Conservation (phyloP, 129 eudicot species). For the Sambucus nigra region DNA sequence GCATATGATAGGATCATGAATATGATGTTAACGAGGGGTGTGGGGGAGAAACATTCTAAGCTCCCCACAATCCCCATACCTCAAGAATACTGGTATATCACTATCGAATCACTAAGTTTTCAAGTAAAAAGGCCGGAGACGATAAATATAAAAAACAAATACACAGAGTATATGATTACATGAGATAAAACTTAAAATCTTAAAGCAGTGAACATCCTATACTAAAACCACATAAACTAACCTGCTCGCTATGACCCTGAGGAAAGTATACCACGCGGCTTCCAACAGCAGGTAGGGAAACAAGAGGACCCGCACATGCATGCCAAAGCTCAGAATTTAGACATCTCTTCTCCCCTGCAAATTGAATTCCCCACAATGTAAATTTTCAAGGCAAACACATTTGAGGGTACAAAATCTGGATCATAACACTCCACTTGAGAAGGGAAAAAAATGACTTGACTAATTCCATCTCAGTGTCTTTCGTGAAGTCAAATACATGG, state of each 20-base stretch:
- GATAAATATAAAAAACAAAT: no score
- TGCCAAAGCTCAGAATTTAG: slow-evolving; percentile 98
- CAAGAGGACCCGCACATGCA: slow-evolving; percentile 98
- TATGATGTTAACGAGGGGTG: no score
- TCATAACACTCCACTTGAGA: no score
- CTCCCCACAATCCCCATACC: no score
- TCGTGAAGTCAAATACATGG: no score
- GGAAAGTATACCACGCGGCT: slow-evolving; percentile 93
- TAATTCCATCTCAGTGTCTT: no score
- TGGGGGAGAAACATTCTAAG: no score
- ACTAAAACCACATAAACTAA: slow-evolving; percentile 8
- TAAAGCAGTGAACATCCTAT: background rate
- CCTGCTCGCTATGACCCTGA: slow-evolving; percentile 99
- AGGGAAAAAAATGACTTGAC: no score
- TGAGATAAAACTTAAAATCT: background rate
- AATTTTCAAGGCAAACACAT: background rate
- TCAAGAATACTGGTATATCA: no score
- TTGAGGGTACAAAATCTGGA: background rate
- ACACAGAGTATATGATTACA: background rate
- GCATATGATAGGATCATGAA: no score
- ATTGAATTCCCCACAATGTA: background rate
- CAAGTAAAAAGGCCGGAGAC: no score
- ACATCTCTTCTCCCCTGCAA: slow-evolving; percentile 76
- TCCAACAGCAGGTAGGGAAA: slow-evolving; percentile 77
- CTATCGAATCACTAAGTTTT: no score